Conservation (phyloP, 1,139 yeast species). For the Debaryomyces subglobosus region DNA sequence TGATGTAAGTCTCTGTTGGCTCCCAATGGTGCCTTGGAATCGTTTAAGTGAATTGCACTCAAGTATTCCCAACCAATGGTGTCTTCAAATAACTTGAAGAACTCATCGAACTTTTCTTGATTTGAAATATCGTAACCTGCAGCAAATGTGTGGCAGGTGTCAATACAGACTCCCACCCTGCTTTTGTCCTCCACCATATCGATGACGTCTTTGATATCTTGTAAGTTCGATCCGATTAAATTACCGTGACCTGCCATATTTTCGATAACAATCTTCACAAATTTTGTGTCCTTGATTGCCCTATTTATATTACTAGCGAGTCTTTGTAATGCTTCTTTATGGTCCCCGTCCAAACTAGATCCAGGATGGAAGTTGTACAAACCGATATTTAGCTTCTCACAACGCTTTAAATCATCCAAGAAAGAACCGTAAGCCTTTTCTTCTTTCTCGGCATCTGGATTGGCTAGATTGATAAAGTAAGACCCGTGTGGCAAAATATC, state of each 20-base stretch:
- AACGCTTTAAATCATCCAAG: slow-evolving; percentile 81
- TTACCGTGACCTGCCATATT: slow-evolving; percentile 99
- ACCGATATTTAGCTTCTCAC: slow-evolving; percentile 84
- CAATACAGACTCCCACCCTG: slow-evolving; percentile 91
- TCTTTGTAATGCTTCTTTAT: slow-evolving; percentile 59
- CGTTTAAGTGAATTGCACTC: slow-evolving; percentile 84
- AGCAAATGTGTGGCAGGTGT: slow-evolving; percentile 94
- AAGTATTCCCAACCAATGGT: slow-evolving; percentile 75
- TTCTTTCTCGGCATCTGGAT: slow-evolving; percentile 82
- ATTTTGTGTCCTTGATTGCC: slow-evolving; percentile 71
- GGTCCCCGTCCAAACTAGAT: slow-evolving; percentile 77
- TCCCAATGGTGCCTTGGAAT: slow-evolving; percentile 90
- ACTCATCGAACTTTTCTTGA: slow-evolving; percentile 55
- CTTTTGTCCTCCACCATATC: slow-evolving; percentile 73
- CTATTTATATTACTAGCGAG: slow-evolving; percentile 79
- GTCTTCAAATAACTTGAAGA: slow-evolving; percentile 76
- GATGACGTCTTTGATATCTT: slow-evolving; percentile 77
- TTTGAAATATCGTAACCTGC: slow-evolving; percentile 88
- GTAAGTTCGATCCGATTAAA: slow-evolving; percentile 78
- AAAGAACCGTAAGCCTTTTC: slow-evolving; percentile 77
- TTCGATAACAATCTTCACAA: slow-evolving; percentile 87
- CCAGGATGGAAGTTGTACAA: slow-evolving; percentile 96
- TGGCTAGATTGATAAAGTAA: slow-evolving; percentile 87
- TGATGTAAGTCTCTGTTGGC: slow-evolving; percentile 94
- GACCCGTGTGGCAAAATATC: slow-evolving; percentile 95